Evolutionary conservation across 306 rosid genomes (phyloP).

Genomic region (Lupinus albus): DNA sequence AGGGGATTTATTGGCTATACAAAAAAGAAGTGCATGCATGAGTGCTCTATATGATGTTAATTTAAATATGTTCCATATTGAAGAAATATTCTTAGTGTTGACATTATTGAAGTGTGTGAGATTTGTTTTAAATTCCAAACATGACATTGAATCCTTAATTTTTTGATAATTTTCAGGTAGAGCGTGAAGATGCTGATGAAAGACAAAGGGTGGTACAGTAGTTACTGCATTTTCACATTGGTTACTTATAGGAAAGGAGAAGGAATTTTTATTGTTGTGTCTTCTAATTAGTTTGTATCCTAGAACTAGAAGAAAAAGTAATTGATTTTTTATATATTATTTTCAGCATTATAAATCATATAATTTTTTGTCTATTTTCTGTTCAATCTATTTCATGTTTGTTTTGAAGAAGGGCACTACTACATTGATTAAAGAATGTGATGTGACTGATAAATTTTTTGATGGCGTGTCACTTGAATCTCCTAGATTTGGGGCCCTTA

Average conservation of each 20-base stretch:
- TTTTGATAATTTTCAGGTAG: constrained; percentile 46
- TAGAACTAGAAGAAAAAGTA: neutral
- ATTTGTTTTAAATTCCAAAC: neutral
- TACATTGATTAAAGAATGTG: too few relatives aligned
- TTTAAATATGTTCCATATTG: neutral
- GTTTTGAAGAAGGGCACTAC: too few relatives aligned
- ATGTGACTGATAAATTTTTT: too few relatives aligned
- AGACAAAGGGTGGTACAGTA: constrained; percentile 59
- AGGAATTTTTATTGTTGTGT: constrained; percentile 30
- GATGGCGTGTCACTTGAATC: too few relatives aligned
- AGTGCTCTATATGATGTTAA: neutral
- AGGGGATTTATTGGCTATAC: too few relatives aligned
- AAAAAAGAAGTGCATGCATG: neutral
- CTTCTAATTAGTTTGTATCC: constrained; percentile 15
- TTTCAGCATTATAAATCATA: neutral
- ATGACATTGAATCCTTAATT: neutral
- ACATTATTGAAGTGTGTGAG: constrained; percentile 1
- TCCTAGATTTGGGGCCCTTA: too few relatives aligned
- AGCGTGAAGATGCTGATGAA: constrained; percentile 54
- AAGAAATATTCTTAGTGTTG: neutral
- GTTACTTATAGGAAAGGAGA: constrained; percentile 19
- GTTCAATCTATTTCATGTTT: neutral
- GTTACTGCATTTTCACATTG: constrained; percentile 8
- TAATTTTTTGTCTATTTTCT: neutral
- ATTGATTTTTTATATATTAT: neutral